phyloP scores from a whole-genome alignment of 139 green algal genomes.

The Pleodorina starrii region DNA sequence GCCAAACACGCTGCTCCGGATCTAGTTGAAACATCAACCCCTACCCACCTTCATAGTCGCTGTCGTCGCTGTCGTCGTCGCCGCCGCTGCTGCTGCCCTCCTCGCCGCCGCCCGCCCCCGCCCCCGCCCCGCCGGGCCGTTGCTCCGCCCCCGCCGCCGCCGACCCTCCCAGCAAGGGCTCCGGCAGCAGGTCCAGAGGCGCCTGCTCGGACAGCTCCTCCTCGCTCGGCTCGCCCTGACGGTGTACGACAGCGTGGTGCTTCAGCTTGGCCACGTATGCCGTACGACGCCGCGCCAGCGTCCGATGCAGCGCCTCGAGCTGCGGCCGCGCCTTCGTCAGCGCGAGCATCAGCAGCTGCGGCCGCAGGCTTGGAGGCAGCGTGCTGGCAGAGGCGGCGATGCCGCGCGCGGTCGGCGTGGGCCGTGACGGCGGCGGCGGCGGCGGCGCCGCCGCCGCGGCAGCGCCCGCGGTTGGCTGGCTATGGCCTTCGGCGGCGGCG shows the following conservation, averaged over 20 bases:
- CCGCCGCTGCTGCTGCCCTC: not conserved
- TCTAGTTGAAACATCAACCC: no score
- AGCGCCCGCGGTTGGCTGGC: not conserved
- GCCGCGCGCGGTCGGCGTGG: not conserved
- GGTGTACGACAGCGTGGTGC: conserved; percentile 7
- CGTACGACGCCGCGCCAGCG: not conserved
- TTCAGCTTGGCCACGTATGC: conserved; percentile 17
- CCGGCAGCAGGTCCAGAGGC: conserved; percentile 31
- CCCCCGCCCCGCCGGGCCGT: not conserved
- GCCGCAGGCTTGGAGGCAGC: conserved; percentile 14
- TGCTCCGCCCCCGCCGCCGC: not conserved
- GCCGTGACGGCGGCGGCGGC: not conserved
- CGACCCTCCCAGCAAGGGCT: not conserved
- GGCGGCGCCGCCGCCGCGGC: not conserved
- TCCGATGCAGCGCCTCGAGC: not conserved
- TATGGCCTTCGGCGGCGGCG: not conserved
- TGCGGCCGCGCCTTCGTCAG: conserved; percentile 2
- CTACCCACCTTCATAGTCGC: not conserved
- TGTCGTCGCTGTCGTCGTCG: not conserved
- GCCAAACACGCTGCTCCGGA: no score
- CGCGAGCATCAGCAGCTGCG: conserved; percentile 32
- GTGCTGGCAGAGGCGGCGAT: not conserved
- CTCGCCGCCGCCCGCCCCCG: not conserved
- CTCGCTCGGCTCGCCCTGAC: not conserved
- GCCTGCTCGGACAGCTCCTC: conserved; percentile 15